These are phyloP conservation scores for Aspergillus brunneoviolaceus DNA, from an alignment of 2,329 filamentous ascomycete genomes.

Conservation along the genomic window DNA sequence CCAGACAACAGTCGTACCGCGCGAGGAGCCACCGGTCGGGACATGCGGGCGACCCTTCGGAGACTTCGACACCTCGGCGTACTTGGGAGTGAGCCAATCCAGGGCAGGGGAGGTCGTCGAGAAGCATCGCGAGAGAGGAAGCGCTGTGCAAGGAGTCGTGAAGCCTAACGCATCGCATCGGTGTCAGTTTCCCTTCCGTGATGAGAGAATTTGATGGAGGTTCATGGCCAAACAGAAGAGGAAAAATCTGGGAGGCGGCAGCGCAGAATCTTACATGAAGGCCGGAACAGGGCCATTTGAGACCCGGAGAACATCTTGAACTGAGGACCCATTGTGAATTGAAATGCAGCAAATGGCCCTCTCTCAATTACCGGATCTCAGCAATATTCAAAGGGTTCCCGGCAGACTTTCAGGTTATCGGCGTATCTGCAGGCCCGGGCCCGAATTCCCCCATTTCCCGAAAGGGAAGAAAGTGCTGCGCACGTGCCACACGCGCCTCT, in stretches of 20 bases:
- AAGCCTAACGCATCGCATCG: slow-evolving; percentile 23
- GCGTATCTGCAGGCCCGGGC: slow-evolving; percentile 22
- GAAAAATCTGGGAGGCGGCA: not conserved
- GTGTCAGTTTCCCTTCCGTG: slow-evolving; percentile 21
- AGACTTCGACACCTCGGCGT: slow-evolving; percentile 81
- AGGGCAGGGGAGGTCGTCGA: slow-evolving; percentile 63
- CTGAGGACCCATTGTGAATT: slow-evolving; percentile 35
- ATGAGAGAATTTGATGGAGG: not conserved
- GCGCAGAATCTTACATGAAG: slow-evolving; percentile 30
- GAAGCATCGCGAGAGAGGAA: slow-evolving; percentile 62
- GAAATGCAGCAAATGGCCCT: slow-evolving; percentile 7
- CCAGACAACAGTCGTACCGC: slow-evolving; percentile 94
- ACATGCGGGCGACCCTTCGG: slow-evolving; percentile 84
- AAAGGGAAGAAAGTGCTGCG: slow-evolving; percentile 22
- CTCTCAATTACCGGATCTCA: slow-evolving; percentile 2
- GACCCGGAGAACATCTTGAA: slow-evolving; percentile 38
- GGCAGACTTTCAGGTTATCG: slow-evolving; percentile 22
- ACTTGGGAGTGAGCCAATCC: slow-evolving; percentile 80
- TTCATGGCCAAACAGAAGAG: not conserved
- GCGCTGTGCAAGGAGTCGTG: slow-evolving; percentile 26
- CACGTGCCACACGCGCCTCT: slow-evolving; percentile 26
- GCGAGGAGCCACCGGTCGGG: slow-evolving; percentile 82
- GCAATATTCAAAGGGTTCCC: slow-evolving; percentile 3
- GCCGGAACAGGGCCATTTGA: slow-evolving; percentile 35
- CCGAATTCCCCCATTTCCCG: slow-evolving; percentile 15